Conservation (phyloP, 805 yeast genomes). For the Suhomyces prunicola region DNA sequence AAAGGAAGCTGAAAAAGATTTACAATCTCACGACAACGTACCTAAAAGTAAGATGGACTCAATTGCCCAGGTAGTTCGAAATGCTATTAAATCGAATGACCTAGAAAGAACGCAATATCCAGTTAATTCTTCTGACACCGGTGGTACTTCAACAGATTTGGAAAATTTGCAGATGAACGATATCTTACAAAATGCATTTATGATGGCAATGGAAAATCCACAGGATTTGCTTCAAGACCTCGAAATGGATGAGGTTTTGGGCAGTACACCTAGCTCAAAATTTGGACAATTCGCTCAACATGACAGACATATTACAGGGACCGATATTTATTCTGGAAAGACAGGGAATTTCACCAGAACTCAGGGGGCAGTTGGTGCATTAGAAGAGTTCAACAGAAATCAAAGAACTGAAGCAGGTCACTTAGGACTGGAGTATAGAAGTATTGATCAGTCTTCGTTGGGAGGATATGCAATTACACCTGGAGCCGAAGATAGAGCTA, state of each 20-base stretch:
- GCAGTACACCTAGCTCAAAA: background rate
- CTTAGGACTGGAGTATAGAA: background rate
- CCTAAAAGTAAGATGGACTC: background rate
- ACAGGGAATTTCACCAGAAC: background rate
- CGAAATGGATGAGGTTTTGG: slow-evolving; percentile 24
- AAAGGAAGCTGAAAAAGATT: slow-evolving; percentile 28
- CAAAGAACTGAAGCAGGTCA: background rate
- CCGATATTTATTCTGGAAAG: background rate
- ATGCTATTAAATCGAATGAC: background rate
- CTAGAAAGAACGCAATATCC: background rate
- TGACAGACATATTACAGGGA: background rate
- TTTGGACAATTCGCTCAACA: background rate
- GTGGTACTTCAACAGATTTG: slow-evolving; percentile 40
- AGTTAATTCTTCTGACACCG: background rate
- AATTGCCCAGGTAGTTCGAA: slow-evolving; percentile 2
- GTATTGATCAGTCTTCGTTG: background rate
- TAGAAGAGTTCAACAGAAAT: background rate
- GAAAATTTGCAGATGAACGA: slow-evolving; percentile 60
- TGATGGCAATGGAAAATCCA: slow-evolving; percentile 71
- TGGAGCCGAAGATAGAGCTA: background rate
- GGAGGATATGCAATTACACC: background rate
- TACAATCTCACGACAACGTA: background rate
- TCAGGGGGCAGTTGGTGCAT: background rate
- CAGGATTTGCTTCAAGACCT: slow-evolving; percentile 38
- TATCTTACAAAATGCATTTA: slow-evolving; percentile 73